Evolutionary conservation across 371 early-diverging fungal species (phyloP), one percentile per base, ranked within the genome.

Genomic region (Circinella minor): DNA sequence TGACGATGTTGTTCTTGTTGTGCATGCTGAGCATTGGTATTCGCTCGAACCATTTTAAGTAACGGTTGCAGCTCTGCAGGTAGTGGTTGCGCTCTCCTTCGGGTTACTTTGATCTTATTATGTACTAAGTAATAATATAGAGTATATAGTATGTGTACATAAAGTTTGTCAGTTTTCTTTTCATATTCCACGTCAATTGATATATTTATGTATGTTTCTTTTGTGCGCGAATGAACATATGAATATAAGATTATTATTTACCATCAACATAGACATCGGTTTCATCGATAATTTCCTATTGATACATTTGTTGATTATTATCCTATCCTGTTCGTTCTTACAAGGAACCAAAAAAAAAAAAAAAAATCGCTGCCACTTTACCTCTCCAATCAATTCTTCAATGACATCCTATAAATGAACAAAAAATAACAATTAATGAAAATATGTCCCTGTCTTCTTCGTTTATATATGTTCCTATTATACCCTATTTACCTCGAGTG

Each of bases 191-290:
- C 27, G 27, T 27, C 27, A 47, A 47, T 47, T 47, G 47, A 47
- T 47, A 47, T 47, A 47, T 15, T 11, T 11, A 47, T 11, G 3
- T 3, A 3, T 15, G 47, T 47, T 47, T 47, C 15, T 15, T 47
- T 47, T 47, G 3, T 47, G 47, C 15, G 3, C 47, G 11, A 47
- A 11, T 47, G 47, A 15, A 47, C 9, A 47, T 55, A 8, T n/a
- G 2, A 27, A 15, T 55, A n/a, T 8, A 61, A 47, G 13, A 39
- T 48, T 57, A 48, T 10, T 36, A 55, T 65, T 76, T 77, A 79
- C 83, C 86, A 74, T 97, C 96, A 27, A 96, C 88, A 79, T 94
- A 96, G 54, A 93, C 94, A 79, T 98, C 97, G 2, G 96, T 96
- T 74, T 95, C 98, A 77, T 97, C 97, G 55, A 96, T 89, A 79